Evolutionary conservation across 441 rosid species (phyloP).

Genomic region (Hura crepitans): DNA sequence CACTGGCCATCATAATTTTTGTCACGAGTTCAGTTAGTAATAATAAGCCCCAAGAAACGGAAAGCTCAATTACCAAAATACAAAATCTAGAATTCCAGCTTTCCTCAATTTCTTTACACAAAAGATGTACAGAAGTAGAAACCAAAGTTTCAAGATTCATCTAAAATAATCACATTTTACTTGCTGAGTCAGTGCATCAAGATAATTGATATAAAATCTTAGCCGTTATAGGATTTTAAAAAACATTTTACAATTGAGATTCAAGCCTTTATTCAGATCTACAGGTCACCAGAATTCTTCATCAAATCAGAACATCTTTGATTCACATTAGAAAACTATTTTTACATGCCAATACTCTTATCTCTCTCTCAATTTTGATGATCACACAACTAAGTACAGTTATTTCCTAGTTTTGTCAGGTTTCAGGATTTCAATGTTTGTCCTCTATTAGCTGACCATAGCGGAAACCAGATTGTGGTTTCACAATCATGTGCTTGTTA

Average conservation of each 20-base stretch:
- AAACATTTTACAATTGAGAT: not conserved
- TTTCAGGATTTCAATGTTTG: not conserved
- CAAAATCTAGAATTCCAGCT: not conserved
- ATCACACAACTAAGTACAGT: not conserved
- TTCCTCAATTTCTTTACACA: not conserved
- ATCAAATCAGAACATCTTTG: not conserved
- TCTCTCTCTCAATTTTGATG: not conserved
- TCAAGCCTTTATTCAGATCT: not conserved
- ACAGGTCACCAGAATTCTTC: not conserved
- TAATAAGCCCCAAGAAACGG: not conserved
- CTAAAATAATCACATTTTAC: not conserved
- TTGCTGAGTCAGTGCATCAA: not conserved
- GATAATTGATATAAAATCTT: not conserved
- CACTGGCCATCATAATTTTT: slow-evolving; percentile 43
- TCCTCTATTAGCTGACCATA: not conserved
- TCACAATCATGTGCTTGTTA: not conserved
- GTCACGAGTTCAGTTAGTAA: not conserved
- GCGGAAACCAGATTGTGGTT: not conserved
- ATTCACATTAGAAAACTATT: not conserved
- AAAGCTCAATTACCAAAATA: not conserved
- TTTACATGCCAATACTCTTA: not conserved
- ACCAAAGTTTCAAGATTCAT: not conserved
- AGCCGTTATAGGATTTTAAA: not conserved
- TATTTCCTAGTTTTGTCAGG: not conserved
- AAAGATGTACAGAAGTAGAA: not conserved